phyloP scores from a whole-genome alignment of 306 rosid genomes.

The Rosa lucieae region DNA sequence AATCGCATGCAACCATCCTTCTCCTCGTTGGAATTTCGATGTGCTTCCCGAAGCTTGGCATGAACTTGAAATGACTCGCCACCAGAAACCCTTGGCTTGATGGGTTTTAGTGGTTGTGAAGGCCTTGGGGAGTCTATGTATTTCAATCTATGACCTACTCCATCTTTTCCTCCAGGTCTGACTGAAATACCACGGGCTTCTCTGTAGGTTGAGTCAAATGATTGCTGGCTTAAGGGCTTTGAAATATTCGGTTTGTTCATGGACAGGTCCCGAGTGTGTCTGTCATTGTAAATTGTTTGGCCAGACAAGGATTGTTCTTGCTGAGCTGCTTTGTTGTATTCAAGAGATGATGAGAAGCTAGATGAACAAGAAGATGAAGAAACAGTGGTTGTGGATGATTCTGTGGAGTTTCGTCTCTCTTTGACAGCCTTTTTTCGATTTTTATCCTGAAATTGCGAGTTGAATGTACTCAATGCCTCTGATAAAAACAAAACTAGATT shows the following conservation, averaged over 20 bases:
- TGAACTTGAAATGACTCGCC: slow-evolving; percentile 46
- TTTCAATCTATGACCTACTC: slow-evolving; percentile 44
- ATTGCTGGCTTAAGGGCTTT: slow-evolving; percentile 23
- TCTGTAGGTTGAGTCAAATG: slow-evolving; percentile 51
- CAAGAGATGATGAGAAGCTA: slow-evolving; percentile 77
- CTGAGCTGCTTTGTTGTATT: slow-evolving; percentile 49
- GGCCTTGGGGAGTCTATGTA: slow-evolving; percentile 87
- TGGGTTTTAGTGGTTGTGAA: slow-evolving; percentile 33
- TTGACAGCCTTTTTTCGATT: slow-evolving; percentile 34
- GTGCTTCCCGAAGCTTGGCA: slow-evolving; percentile 44
- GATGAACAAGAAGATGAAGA: slow-evolving; percentile 79
- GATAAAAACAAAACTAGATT: slow-evolving; percentile 4
- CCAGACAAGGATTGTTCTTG: slow-evolving; percentile 38
- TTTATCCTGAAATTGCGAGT: slow-evolving; percentile 48
- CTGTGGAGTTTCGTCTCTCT: slow-evolving; percentile 65
- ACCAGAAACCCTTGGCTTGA: slow-evolving; percentile 31
- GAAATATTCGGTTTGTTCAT: slow-evolving; percentile 34
- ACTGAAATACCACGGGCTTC: slow-evolving; percentile 53
- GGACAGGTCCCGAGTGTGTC: slow-evolving; percentile 24
- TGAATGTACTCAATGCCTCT: slow-evolving; percentile 2
- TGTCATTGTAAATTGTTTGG: slow-evolving; percentile 31
- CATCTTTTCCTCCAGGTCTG: slow-evolving; percentile 49
- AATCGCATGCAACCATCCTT: slow-evolving; percentile 14
- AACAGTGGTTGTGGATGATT: slow-evolving; percentile 59
- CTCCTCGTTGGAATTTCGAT: slow-evolving; percentile 41